A percentile compares a stretch with the other conserved stretches of the same genome.
These are phyloP conservation scores for Pythium folliculosum DNA, from an alignment of 352 stramenopile genomes.

Conservation along the genomic window DNA sequence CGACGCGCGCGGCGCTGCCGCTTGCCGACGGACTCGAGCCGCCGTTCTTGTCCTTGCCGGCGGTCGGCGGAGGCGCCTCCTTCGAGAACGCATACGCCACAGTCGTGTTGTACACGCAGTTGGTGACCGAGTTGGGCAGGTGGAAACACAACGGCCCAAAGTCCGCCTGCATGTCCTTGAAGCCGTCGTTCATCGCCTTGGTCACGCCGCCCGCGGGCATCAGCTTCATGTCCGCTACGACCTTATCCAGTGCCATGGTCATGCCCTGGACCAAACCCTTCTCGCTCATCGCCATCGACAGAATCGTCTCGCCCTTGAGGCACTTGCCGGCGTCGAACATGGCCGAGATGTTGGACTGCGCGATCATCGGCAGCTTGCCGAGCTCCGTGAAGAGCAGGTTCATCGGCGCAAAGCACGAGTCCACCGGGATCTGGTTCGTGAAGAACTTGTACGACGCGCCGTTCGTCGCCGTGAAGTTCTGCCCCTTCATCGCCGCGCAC, in stretches of 20 bases:
- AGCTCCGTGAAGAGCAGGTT: constrained; percentile 40
- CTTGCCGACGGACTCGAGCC: background rate
- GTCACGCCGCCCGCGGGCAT: constrained; percentile 20
- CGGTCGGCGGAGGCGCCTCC: constrained; percentile 14
- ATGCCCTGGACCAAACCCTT: constrained; percentile 21
- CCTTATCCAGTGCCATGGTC: constrained; percentile 11
- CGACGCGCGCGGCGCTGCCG: background rate
- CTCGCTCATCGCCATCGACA: constrained; percentile 20
- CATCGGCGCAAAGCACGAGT: constrained; percentile 41
- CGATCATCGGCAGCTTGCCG: constrained; percentile 33
- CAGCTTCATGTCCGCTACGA: constrained; percentile 30
- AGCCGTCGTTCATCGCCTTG: constrained; percentile 21
- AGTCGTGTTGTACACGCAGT: constrained; percentile 28
- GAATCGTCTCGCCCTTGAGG: constrained; percentile 24
- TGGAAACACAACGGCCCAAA: constrained; percentile 36
- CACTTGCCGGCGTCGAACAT: constrained; percentile 29
- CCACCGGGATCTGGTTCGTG: constrained; percentile 25
- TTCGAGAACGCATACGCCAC: constrained; percentile 30
- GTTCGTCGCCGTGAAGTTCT: constrained; percentile 33
- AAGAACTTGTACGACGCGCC: constrained; percentile 35
- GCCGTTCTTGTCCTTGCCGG: background rate
- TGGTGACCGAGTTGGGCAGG: constrained; percentile 23
- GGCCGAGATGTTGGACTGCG: constrained; percentile 15
- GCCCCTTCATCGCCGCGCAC: constrained; percentile 38
- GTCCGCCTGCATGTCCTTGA: constrained; percentile 25